Evolutionary conservation across 176 grass and related monocot genomes (phyloP), one percentile per base, ranked within the genome.

Genomic region (Aegilops sharonensis): DNA sequence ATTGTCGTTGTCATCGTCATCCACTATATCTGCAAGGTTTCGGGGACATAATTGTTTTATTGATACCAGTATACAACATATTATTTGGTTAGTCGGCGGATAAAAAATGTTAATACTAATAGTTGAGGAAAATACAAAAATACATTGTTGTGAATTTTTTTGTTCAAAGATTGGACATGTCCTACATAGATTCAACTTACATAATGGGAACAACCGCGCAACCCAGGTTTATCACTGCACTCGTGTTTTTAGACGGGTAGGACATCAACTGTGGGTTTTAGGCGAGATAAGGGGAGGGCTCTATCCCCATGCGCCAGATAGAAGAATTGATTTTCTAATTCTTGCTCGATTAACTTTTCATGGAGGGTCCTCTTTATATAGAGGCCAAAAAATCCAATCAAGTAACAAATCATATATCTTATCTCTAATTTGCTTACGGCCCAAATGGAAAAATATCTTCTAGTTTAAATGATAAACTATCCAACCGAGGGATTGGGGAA

Each of bases 21-120:
- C 48, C 23, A 92, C 21, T 87, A 89, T 18, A 80, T 85, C 85
- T 87, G 64, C 84, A 87, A 1, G n/a, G 5, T 81, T 62, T 40
- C 17, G 18, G 6, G 4, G 31, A 29, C 37, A 75, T 14, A 85
- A 17, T 60, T 76, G n/a, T 20, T 62, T 60, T 81, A 12, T 75
- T 67, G 6, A 15, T 76, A 76, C 72, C 18, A 14, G 72, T 18
- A 65, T 75, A n/a, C 18, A 66, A 2, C 24, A 75, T 37, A 12
- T 6, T 42, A 57, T 24, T 14, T 64, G 24, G 9, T 54, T 52
- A 59, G 11, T 6, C 20, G 13, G 40, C 10, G 18, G 39, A 42
- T 5, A 66, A 27, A 17, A 80, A 74, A 13, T 74, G 8, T 17
- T 48, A 59, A 36, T 36, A 60, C 50, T 54, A 54, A 21, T 35